Conservation (phyloP, 2,329 filamentous ascomycete genomes). For the Neonectria sp. region DNA sequence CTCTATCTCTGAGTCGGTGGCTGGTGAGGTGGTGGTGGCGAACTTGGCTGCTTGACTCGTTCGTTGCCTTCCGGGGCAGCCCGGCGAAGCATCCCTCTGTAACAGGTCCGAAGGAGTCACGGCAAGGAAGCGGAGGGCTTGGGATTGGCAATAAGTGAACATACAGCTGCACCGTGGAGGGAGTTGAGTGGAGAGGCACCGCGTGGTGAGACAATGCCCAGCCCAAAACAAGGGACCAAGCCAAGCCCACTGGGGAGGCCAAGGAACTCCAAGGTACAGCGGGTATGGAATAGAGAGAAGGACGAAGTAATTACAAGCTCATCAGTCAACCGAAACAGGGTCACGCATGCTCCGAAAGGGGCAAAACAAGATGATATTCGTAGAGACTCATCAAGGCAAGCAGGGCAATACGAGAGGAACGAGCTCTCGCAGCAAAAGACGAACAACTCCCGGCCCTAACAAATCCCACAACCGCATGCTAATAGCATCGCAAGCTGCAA, state of each 20-base stretch:
- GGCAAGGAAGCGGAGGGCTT: conserved; percentile 10
- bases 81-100: conserved; percentile 24
- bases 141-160: conserved; percentile 11
- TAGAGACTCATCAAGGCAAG: background rate
- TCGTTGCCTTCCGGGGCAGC: conserved; percentile 30
- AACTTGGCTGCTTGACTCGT: conserved; percentile 40
- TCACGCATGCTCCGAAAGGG: conserved; percentile 20
- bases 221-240: conserved; percentile 20
- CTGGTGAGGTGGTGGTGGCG: conserved; percentile 45
- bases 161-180: background rate
- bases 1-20: conserved; percentile 33
- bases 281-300: conserved; percentile 22
- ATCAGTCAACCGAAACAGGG: conserved; percentile 20
- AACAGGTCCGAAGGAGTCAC: conserved; percentile 16
- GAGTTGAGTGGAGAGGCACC: background rate
- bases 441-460: background rate
- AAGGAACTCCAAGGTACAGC: conserved; percentile 32
- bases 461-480: background rate
- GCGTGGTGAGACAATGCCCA: conserved; percentile 31
- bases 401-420: background rate
- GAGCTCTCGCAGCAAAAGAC: background rate
- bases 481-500: conserved; percentile 10
- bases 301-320: background rate
- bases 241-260: conserved; percentile 22
- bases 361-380: conserved; percentile 1